Evolutionary conservation across 169 alveolate species (phyloP).

Genomic region (Plasmodium ovale): DNA sequence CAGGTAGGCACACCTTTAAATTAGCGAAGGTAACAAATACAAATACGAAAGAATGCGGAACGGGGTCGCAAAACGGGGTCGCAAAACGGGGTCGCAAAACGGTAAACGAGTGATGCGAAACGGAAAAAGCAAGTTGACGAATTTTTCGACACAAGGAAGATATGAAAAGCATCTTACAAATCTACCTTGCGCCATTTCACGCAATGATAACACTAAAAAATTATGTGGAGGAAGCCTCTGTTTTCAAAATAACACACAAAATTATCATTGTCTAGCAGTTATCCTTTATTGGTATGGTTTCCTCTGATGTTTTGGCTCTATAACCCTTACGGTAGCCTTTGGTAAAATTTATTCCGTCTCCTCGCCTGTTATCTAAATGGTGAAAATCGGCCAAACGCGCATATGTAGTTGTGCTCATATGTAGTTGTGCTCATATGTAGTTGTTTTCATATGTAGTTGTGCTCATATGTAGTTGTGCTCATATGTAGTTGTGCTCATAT

Average conservation of each 20-base stretch:
- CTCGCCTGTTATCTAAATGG: conserved; percentile 47
- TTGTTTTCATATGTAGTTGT: not conserved
- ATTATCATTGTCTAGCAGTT: not conserved
- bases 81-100: too few relatives aligned
- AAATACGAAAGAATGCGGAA: too few relatives aligned
- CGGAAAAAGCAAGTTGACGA: too few relatives aligned
- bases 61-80: too few relatives aligned
- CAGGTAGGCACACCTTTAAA: too few relatives aligned
- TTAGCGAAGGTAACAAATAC: too few relatives aligned
- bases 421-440: not conserved
- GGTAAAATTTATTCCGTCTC: conserved; percentile 53
- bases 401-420: not conserved
- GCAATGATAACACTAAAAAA: not conserved
- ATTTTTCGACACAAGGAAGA: too few relatives aligned
- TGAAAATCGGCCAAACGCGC: not conserved
- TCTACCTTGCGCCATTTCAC: not conserved
- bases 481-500: too few relatives aligned
- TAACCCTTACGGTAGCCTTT: conserved; percentile 28
- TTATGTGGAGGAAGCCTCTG: not conserved
- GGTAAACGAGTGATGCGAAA: too few relatives aligned
- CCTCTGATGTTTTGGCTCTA: conserved; percentile 30
- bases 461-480: not conserved
- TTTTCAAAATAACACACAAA: not conserved
- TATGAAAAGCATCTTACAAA: not conserved
- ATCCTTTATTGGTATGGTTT: conserved; percentile 49